Evolutionary conservation across 495 filamentous ascomycete genomes (phyloP).

Genomic region (Daldinia concentrica): DNA sequence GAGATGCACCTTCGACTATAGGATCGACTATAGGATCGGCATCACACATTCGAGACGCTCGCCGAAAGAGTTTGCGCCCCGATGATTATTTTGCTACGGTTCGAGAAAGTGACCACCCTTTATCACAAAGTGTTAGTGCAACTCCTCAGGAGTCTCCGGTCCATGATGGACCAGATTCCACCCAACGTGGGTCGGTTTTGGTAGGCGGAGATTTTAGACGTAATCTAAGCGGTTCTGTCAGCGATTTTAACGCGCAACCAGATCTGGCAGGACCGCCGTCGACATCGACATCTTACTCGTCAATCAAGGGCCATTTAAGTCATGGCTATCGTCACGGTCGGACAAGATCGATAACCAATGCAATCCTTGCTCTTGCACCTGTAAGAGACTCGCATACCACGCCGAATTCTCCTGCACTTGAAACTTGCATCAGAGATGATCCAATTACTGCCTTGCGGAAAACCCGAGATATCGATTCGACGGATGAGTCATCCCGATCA

Average conservation of each 20-base stretch:
- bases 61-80: conserved; percentile 74
- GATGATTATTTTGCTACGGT: conserved; percentile 72
- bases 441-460: conserved; percentile 51
- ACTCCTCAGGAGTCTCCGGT: conserved; percentile 68
- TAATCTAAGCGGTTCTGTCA: conserved; percentile 51
- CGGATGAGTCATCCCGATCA: conserved; percentile 57
- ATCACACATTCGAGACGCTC: conserved; percentile 56
- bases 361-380: conserved; percentile 54
- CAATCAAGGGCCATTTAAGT: conserved; percentile 31
- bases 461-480: conserved; percentile 58
- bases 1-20: conserved; percentile 52
- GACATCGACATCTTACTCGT: conserved; percentile 55
- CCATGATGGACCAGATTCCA: conserved; percentile 46
- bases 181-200: conserved; percentile 57
- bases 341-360: conserved; percentile 64
- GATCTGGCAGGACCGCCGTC: conserved; percentile 65
- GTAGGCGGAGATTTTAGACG: conserved; percentile 50
- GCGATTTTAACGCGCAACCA: conserved; percentile 50
- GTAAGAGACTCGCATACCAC: conserved; percentile 50
- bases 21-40: conserved; percentile 49
- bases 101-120: conserved; percentile 73
- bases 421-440: conserved; percentile 50
- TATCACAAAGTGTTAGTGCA: conserved; percentile 82
- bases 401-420: conserved; percentile 61
- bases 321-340: conserved; percentile 53